Evolutionary conservation across 2,329 filamentous ascomycete species (phyloP).

Genomic region (Aphanocladium album): DNA sequence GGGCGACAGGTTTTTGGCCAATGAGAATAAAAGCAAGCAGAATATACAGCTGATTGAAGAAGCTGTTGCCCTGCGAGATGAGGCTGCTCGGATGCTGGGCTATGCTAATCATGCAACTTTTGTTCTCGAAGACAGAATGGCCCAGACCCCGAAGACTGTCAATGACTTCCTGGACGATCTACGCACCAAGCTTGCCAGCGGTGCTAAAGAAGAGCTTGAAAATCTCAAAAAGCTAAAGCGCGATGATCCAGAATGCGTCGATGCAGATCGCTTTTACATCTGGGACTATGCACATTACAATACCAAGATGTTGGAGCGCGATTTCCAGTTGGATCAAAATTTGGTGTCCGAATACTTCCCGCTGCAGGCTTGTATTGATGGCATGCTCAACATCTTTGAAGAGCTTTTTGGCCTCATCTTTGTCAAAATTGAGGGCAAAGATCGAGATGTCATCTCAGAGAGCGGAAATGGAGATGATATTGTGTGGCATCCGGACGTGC

Average conservation of each 20-base stretch:
- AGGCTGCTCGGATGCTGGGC: slow-evolving; percentile 50
- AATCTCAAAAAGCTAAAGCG: slow-evolving; percentile 43
- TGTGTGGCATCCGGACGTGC: slow-evolving; percentile 49
- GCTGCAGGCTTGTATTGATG: slow-evolving; percentile 44
- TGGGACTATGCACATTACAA: slow-evolving; percentile 54
- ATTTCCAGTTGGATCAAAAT: slow-evolving; percentile 49
- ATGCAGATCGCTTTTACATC: slow-evolving; percentile 39
- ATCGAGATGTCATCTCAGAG: slow-evolving; percentile 11
- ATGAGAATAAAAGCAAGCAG: slow-evolving; percentile 9
- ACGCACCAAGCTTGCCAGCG: background rate
- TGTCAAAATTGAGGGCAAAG: slow-evolving; percentile 41
- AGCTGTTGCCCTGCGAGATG: slow-evolving; percentile 49
- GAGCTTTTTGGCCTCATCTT: slow-evolving; percentile 31
- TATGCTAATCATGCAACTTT: slow-evolving; percentile 54
- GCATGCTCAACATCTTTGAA: slow-evolving; percentile 46
- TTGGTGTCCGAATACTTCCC: slow-evolving; percentile 54
- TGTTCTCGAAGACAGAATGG: slow-evolving; percentile 55
- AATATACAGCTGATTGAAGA: slow-evolving; percentile 44
- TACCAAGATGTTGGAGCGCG: slow-evolving; percentile 45
- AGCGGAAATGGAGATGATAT: slow-evolving; percentile 12
- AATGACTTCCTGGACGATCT: slow-evolving; percentile 49
- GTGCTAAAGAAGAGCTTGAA: slow-evolving; percentile 36
- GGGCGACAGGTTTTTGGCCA: background rate
- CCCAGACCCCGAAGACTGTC: slow-evolving; percentile 51
- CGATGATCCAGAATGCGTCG: slow-evolving; percentile 24